phyloP scores from a whole-genome alignment of 2,329 filamentous ascomycete genomes.

The Sclerotinia borealis region DNA sequence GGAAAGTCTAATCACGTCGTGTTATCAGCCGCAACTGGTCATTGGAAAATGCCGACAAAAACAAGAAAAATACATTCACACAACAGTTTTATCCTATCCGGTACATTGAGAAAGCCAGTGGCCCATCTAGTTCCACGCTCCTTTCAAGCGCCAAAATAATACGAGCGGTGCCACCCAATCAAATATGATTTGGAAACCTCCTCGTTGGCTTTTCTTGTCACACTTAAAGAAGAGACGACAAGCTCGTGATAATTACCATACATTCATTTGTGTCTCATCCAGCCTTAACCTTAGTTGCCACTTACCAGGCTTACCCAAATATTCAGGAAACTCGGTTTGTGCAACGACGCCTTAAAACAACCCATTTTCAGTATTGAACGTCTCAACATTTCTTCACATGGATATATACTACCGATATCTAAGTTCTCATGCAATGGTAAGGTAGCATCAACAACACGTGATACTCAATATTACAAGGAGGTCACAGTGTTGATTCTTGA shows the following conservation, averaged over 20 bases:
- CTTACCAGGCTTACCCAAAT: background rate
- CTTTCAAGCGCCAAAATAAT: background rate
- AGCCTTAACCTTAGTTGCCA: background rate
- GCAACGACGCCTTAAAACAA: background rate
- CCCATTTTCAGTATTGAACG: background rate
- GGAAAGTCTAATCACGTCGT: background rate
- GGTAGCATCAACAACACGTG: background rate
- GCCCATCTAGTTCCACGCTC: too few species aligned
- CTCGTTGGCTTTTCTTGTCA: background rate
- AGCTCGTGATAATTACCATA: background rate
- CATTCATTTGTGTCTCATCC: background rate
- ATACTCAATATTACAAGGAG: background rate
- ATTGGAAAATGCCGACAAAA: background rate
- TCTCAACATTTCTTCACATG: conserved; percentile 1
- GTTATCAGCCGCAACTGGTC: background rate
- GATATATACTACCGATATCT: background rate
- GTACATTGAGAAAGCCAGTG: background rate
- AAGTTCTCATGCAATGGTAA: background rate
- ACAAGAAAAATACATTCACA: background rate
- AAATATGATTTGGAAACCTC: background rate
- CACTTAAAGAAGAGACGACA: background rate
- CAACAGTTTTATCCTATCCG: background rate
- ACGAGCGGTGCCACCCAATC: background rate
- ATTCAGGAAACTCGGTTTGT: background rate
- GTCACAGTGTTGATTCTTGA: background rate